phyloP scores from a whole-genome alignment of 805 yeast species.

The Lipomyces anomalus region DNA sequence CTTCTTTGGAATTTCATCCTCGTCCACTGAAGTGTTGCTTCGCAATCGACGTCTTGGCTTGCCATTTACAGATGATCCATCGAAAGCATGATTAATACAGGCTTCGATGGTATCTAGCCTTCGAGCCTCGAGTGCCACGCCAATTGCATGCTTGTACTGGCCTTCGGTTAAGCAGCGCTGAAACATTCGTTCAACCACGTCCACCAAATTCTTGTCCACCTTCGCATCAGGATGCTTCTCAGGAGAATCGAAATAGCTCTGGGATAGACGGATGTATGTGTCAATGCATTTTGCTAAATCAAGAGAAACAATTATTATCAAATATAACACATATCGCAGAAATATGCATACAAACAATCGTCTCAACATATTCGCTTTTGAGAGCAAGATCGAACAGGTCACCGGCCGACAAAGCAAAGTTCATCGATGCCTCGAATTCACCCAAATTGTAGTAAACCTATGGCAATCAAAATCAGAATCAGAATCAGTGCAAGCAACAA shows the following conservation, averaged over 20 bases:
- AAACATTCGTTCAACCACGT: constrained; percentile 82
- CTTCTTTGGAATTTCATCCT: constrained; percentile 28
- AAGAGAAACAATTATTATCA: not conserved
- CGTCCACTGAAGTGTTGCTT: constrained; percentile 12
- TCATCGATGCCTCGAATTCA: constrained; percentile 85
- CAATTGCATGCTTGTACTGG: constrained; percentile 71
- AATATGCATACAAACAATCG: constrained; percentile 56
- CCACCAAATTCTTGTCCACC: constrained; percentile 53
- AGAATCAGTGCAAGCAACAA: not conserved
- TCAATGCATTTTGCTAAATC: constrained; percentile 69
- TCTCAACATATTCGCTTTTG: constrained; percentile 80
- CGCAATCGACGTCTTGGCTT: constrained; percentile 1
- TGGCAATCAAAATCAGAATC: not conserved
- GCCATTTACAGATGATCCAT: constrained; percentile 9
- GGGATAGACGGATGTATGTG: constrained; percentile 64
- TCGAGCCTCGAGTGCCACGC: constrained; percentile 83
- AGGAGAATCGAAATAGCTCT: constrained; percentile 40
- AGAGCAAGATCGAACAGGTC: constrained; percentile 69
- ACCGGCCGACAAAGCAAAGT: constrained; percentile 81
- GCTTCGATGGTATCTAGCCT: constrained; percentile 66
- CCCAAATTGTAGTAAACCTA: constrained; percentile 75
- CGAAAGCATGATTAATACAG: constrained; percentile 22
- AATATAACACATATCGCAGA: not conserved
- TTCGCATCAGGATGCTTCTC: constrained; percentile 14
- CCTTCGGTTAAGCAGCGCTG: constrained; percentile 64